A percentile compares a stretch with the other conserved stretches of the same genome.
Conservation (phyloP, 2,329 filamentous ascomycete species). For the Arthroderma sp. region DNA sequence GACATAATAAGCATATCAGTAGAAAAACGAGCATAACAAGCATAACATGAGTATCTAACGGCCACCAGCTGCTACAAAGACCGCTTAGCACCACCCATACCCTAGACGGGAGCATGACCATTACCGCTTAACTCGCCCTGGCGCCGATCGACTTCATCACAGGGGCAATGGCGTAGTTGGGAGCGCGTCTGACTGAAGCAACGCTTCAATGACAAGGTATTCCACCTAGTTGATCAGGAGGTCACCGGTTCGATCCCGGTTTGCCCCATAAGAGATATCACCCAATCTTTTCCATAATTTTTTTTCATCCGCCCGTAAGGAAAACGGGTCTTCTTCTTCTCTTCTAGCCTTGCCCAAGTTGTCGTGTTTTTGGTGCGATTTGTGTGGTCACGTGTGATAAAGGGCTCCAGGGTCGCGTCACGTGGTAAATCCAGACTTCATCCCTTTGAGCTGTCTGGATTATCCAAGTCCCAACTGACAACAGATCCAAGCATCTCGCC, state of each 20-base stretch:
- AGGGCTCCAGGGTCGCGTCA: too few relatives aligned
- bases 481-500: background rate
- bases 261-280: background rate
- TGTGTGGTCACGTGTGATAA: background rate
- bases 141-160: background rate
- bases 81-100: background rate
- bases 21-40: too few relatives aligned
- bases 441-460: background rate
- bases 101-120: background rate
- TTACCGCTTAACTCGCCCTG: background rate
- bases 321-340: too few relatives aligned
- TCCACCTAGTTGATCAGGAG: constrained; percentile 3
- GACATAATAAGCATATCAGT: too few relatives aligned
- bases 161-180: constrained; percentile 7
- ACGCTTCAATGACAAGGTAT: background rate
- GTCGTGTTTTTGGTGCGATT: too few relatives aligned
- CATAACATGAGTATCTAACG: too few relatives aligned
- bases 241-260: constrained; percentile 7
- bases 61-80: background rate
- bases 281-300: background rate
- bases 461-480: background rate
- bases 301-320: too few relatives aligned
- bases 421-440: too few relatives aligned
- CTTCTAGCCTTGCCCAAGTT: too few relatives aligned
- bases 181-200: constrained; percentile 6